phyloP scores from a whole-genome alignment of 2,329 filamentous ascomycete species.

The Botrytis fragariae region DNA sequence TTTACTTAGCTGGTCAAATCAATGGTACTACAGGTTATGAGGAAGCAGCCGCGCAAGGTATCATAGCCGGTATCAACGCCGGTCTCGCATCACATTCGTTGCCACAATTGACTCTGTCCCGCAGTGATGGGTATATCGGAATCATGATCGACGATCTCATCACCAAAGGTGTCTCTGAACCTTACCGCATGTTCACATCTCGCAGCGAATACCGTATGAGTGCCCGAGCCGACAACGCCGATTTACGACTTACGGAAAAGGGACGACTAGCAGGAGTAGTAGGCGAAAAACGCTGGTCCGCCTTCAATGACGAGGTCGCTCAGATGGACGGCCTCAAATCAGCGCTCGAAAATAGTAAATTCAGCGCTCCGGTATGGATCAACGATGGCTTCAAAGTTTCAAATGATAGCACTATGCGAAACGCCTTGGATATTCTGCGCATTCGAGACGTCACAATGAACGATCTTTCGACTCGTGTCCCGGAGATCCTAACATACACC shows the following conservation, averaged over 20 bases:
- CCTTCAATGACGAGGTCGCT: conserved; percentile 61
- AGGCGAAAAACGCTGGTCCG: conserved; percentile 71
- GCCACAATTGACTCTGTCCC: conserved; percentile 64
- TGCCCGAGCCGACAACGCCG: conserved; percentile 89
- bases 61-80: conserved; percentile 91
- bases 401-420: conserved; percentile 63
- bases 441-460: conserved; percentile 59
- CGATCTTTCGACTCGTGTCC: conserved; percentile 57
- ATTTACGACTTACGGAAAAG: conserved; percentile 76
- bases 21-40: conserved; percentile 98
- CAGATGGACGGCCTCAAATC: conserved; percentile 66
- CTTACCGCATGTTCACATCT: conserved; percentile 97
- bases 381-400: conserved; percentile 67
- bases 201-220: conserved; percentile 95
- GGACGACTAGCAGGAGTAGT: conserved; percentile 77
- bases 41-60: conserved; percentile 90
- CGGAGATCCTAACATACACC: conserved; percentile 53
- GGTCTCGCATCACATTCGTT: conserved; percentile 72
- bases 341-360: conserved; percentile 55
- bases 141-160: conserved; percentile 98
- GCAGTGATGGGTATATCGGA: conserved; percentile 92
- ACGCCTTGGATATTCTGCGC: conserved; percentile 77
- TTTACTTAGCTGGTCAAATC: conserved; percentile 94
- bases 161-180: conserved; percentile 94
- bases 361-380: conserved; percentile 65